phyloP scores from a whole-genome alignment of 2,329 filamentous ascomycete species.

The Pseudonectria buxi region DNA sequence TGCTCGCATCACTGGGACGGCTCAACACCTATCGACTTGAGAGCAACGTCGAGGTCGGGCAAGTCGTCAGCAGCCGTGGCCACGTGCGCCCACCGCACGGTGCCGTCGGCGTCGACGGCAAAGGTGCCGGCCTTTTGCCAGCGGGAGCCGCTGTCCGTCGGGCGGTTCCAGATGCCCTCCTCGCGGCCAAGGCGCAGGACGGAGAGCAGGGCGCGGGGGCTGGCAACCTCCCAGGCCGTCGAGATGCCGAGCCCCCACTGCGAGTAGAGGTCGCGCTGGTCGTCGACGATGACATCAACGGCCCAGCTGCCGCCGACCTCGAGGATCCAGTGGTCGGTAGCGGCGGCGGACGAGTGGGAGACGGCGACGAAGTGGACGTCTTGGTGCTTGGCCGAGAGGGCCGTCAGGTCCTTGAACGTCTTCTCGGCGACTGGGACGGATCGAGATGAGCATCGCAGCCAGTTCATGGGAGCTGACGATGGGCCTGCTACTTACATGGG shows the following conservation, averaged over 20 bases:
- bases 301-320: conserved; percentile 50
- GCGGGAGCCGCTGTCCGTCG: conserved; percentile 57
- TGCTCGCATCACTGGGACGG: too few species aligned
- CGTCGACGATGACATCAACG: conserved; percentile 54
- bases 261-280: conserved; percentile 52
- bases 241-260: conserved; percentile 59
- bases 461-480: background rate
- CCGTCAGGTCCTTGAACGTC: conserved; percentile 49
- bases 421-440: conserved; percentile 56
- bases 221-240: conserved; percentile 56
- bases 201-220: conserved; percentile 50
- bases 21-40: conserved; percentile 19
- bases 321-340: conserved; percentile 52
- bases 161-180: conserved; percentile 60
- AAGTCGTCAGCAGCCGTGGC: conserved; percentile 25
- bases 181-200: conserved; percentile 50
- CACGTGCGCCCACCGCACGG: conserved; percentile 25
- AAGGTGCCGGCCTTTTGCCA: conserved; percentile 66
- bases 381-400: conserved; percentile 42
- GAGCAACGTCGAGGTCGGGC: conserved; percentile 23
- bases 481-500: conserved; percentile 51
- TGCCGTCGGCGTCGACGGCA: conserved; percentile 34
- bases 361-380: conserved; percentile 53
- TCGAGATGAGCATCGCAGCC: background rate
- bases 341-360: conserved; percentile 48